phyloP scores from a whole-genome alignment of 1,284 basidiomycete species.

The Ceratorhiza oryzae-sativae region DNA sequence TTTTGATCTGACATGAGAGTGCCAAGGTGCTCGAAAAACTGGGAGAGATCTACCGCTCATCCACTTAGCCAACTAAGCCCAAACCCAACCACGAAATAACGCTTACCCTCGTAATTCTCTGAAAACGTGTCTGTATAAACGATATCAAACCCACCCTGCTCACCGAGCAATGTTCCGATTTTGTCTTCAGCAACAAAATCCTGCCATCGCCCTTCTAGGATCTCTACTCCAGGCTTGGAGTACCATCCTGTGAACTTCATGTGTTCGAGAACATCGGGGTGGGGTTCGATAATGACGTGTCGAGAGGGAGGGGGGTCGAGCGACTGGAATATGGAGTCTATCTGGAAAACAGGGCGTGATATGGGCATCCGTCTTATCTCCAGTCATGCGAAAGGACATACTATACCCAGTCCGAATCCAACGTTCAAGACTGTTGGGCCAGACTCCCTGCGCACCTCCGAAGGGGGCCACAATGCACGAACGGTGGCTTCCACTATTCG shows the following conservation, averaged over 20 bases:
- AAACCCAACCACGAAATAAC: neutral
- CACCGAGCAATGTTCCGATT: conserved; percentile 51
- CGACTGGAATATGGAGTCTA: conserved; percentile 82
- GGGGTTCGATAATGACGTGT: conserved; percentile 95
- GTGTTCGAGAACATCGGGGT: conserved; percentile 85
- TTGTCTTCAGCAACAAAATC: conserved; percentile 71
- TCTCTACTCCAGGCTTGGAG: conserved; percentile 74
- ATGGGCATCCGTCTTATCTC: no score
- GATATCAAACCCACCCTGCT: conserved; percentile 79
- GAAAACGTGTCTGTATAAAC: conserved; percentile 97
- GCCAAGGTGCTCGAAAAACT: conserved; percentile 86
- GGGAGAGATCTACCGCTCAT: conserved; percentile 63
- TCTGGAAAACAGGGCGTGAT: conserved; percentile 54
- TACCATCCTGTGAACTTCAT: conserved; percentile 80
- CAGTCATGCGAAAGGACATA: conserved; percentile 53
- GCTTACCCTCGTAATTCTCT: conserved; percentile 78
- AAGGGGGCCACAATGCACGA: conserved; percentile 61
- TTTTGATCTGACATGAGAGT: conserved; percentile 79
- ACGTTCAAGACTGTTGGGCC: conserved; percentile 84
- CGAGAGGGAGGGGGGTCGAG: conserved; percentile 65
- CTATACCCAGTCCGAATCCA: conserved; percentile 92
- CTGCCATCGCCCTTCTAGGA: conserved; percentile 94
- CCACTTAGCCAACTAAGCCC: neutral
- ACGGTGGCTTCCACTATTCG: conserved; percentile 61
- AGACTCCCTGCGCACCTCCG: conserved; percentile 50